A percentile compares a stretch with the other conserved stretches of the same genome.
These are phyloP conservation scores for Coccomyxa sp. DNA, from an alignment of 139 green algal species.

Conservation along the genomic window DNA sequence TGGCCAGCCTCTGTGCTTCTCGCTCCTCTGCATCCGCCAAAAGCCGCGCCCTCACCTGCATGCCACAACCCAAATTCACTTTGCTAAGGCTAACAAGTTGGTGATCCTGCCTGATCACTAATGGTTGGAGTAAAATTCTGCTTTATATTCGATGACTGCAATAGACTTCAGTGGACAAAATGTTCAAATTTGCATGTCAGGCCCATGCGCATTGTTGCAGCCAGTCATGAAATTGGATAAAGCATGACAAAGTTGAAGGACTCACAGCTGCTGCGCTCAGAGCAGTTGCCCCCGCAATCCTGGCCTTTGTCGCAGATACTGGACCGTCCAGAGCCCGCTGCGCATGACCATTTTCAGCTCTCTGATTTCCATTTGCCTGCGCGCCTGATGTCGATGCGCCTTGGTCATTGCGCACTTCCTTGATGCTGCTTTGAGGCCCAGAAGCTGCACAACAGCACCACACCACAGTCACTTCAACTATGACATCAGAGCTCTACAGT, in stretches of 20 bases:
- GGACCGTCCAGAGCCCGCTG: background rate
- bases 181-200: background rate
- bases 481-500: no score
- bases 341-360: background rate
- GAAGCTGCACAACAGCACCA: no score
- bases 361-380: background rate
- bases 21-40: slow-evolving; percentile 23
- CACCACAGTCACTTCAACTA: no score
- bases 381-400: background rate
- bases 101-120: no score
- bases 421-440: no score
- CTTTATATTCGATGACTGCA: slow-evolving; percentile 44
- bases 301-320: slow-evolving; percentile 7
- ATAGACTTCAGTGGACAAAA: background rate
- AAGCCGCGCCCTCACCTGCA: slow-evolving; percentile 31
- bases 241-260: background rate
- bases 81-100: background rate
- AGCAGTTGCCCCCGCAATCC: slow-evolving; percentile 46
- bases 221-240: no score
- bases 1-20: slow-evolving; percentile 4
- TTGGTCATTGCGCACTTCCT: background rate
- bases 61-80: slow-evolving; percentile 2
- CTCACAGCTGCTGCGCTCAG: slow-evolving; percentile 68
- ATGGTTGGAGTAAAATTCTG: slow-evolving; percentile 56
- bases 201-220: no score